Evolutionary conservation across 352 stramenopile genomes (phyloP).

Genomic region (Phytophthora boehmeriae): DNA sequence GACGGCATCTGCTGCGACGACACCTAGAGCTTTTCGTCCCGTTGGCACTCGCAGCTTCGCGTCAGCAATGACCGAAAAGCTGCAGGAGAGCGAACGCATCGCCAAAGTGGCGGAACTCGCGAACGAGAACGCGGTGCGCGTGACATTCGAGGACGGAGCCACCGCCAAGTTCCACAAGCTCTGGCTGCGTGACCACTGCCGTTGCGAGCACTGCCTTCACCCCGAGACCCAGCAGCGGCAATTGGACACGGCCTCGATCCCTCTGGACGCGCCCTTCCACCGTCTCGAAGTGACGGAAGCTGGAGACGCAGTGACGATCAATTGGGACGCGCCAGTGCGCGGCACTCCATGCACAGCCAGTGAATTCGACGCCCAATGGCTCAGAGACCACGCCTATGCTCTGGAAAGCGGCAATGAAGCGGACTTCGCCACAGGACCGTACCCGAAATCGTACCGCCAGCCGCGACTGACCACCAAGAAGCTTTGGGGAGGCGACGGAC

Average conservation of each 20-base stretch:
- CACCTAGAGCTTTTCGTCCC: conserved; percentile 2
- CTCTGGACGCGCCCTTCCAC: conserved; percentile 50
- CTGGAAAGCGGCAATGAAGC: conserved; percentile 31
- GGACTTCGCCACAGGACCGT: conserved; percentile 25
- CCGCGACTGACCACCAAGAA: conserved; percentile 51
- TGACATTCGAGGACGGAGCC: conserved; percentile 82
- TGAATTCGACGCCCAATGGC: conserved; percentile 73
- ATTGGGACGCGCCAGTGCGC: conserved; percentile 60
- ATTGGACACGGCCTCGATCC: conserved; percentile 81
- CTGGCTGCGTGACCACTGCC: conserved; percentile 88
- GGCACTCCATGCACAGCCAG: conserved; percentile 63
- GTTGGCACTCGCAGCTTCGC: conserved; percentile 18
- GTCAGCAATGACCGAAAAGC: conserved; percentile 22
- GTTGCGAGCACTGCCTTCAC: conserved; percentile 66
- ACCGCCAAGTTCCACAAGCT: conserved; percentile 85
- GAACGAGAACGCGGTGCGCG: conserved; percentile 52
- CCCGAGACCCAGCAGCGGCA: conserved; percentile 77
- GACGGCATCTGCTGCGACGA: neutral
- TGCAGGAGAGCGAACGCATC: conserved; percentile 28
- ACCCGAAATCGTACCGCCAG: conserved; percentile 66
- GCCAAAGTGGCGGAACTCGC: conserved; percentile 58
- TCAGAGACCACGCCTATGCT: conserved; percentile 76
- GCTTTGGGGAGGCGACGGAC: conserved; percentile 55
- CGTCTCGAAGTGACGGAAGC: conserved; percentile 39
- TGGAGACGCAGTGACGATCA: conserved; percentile 47